Evolutionary conservation across 1,139 yeast genomes (phyloP), one percentile per base, ranked within the genome.

Genomic region (Suhomyces choctaworum): DNA sequence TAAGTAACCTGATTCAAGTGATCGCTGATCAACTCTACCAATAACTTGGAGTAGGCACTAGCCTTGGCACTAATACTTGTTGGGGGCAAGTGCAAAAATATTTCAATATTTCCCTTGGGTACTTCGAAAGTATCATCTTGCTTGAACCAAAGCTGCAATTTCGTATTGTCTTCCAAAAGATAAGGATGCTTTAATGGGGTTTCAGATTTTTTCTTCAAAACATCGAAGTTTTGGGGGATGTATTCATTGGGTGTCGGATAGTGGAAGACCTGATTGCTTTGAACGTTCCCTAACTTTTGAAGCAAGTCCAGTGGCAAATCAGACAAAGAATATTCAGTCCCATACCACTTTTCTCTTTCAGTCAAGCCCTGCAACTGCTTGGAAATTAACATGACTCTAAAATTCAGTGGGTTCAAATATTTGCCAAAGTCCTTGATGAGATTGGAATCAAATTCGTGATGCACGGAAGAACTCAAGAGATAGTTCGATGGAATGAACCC

Each of bases 91-190:
- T 82, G 84, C 43, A 92, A 67, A 30, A 76, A 70, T 32, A 86
- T 59, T 32, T 78, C 77, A 21, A 88, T 76, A 31, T 78, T 70
- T 1, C 94, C 94, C 60, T 90, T 86, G 30, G 98, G 98, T 12
- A 86, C 84, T 70, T 85, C 79, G 54, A 92, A 87, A 31, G 82
- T 79, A 47, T 92, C 96, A 61, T 92, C 97, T 52, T 84, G 84
- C 56, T 90, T 92, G 60, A 73, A 88, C 98, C 98, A 92, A 23
- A 88, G 66, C 49, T 68, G 71, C 37, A 57, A 48, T 37, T 56
- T 60, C 20, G 51, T 50, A 23, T 54, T 51, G 31, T 68, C 68
- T 25, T 60, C 56, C 31, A 70, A 52, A 27, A 71, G 52, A 41
- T 56, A 64, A 3, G 76, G 77, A 42, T 62, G 63, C 5, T 48